These are phyloP conservation scores for California macrophylla DNA, from an alignment of 441 rosid genomes.

Conservation along the genomic window DNA sequence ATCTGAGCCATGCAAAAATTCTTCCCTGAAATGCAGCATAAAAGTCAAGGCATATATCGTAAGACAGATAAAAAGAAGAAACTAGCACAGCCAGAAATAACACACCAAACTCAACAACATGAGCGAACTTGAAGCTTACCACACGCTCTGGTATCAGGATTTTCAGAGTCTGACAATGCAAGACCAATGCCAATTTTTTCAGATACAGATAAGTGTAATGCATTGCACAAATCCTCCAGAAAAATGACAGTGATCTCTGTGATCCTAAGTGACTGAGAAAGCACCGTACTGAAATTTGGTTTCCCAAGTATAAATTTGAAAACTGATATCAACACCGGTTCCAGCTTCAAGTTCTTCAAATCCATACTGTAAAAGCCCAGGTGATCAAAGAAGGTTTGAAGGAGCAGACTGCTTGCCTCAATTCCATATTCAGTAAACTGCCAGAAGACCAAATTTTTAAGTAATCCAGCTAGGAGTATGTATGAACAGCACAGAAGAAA, in stretches of 20 bases:
- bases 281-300: slow-evolving; percentile 53
- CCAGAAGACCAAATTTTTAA: slow-evolving; percentile 12
- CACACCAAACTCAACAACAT: slow-evolving; percentile 5
- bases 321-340: slow-evolving; percentile 38
- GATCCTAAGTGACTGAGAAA: slow-evolving; percentile 49
- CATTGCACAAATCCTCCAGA: slow-evolving; percentile 41
- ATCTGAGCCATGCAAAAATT: slow-evolving; percentile 58
- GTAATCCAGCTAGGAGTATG: background rate
- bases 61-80: background rate
- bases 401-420: slow-evolving; percentile 47
- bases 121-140: slow-evolving; percentile 35
- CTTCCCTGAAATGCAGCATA: slow-evolving; percentile 41
- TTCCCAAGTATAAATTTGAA: slow-evolving; percentile 48
- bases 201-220: slow-evolving; percentile 42
- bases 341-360: slow-evolving; percentile 33
- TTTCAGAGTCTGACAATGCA: slow-evolving; percentile 57
- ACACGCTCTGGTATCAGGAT: slow-evolving; percentile 34
- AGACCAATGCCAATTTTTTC: slow-evolving; percentile 71
- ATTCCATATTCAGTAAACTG: slow-evolving; percentile 63
- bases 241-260: slow-evolving; percentile 41
- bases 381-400: slow-evolving; percentile 51
- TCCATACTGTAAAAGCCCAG: slow-evolving; percentile 40
- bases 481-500: slow-evolving; percentile 8
- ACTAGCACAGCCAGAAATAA: background rate
- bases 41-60: background rate